Conservation (phyloP, 108 stramenopile genomes). For the Nitzschia palea region DNA sequence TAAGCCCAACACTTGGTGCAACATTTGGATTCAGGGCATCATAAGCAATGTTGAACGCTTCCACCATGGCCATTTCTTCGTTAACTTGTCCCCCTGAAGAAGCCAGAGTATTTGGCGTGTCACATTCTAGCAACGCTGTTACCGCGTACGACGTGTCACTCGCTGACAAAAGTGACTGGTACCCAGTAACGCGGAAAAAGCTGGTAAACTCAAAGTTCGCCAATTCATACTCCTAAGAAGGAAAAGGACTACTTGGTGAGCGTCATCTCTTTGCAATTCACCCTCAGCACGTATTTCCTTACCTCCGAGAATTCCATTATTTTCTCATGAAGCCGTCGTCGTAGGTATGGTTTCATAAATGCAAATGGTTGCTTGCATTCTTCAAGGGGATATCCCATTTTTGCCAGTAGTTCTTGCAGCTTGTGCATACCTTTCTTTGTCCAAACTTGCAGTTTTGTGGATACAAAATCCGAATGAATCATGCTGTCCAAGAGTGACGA, state of each 20-base stretch:
- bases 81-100: conserved; percentile 15
- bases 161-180: conserved; percentile 74
- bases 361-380: conserved; percentile 81
- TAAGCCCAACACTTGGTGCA: conserved; percentile 30
- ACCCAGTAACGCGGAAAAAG: conserved; percentile 84
- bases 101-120: conserved; percentile 19
- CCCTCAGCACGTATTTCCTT: too few species aligned
- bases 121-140: conserved; percentile 83
- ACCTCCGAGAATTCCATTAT: conserved; percentile 67
- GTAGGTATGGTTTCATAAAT: conserved; percentile 72
- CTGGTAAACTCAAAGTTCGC: conserved; percentile 76
- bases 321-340: conserved; percentile 60
- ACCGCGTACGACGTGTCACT: conserved; percentile 84
- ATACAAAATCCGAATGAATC: conserved; percentile 71
- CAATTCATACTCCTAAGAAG: conserved; percentile 70
- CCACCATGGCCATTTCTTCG: conserved; percentile 47
- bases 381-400: conserved; percentile 84
- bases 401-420: conserved; percentile 83
- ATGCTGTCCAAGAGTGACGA: conserved; percentile 79
- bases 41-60: conserved; percentile 79
- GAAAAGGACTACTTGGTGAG: too few species aligned
- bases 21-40: conserved; percentile 75
- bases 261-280: too few species aligned
- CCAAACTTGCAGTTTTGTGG: conserved; percentile 69
- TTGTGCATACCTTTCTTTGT: conserved; percentile 56